Base-by-base conservation (phyloP, 2,329 filamentous ascomycete species). In the Sporothrix humicola region DNA sequence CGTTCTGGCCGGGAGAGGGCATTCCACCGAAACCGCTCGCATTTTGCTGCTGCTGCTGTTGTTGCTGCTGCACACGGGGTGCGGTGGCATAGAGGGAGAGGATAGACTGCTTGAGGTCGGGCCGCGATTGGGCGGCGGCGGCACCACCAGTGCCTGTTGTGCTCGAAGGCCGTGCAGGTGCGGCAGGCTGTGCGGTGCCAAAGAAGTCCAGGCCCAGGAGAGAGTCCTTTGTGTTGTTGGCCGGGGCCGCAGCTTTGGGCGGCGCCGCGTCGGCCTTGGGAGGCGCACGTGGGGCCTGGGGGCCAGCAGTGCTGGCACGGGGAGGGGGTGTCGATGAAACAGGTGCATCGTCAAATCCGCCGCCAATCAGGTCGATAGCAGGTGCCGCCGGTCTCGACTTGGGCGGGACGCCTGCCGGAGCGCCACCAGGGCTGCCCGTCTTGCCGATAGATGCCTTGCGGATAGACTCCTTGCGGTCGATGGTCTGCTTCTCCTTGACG, bases 101-200 rank as follows among this genome's bases (percentile, higher is more conserved):
- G 75, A 99, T 99, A 2, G 95, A 98, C 82, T 98, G 95, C 83
- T 99, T 99, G 74, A 99, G 85, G 80, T 99, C 96, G 2, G 95
- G 95, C 75, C 96, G 88, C 63, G 94, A 97, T 78, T 93, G 91
- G 13, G 87, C 87, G 20, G 85, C 85, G 31, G 87, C 81, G 5
- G 87, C 86, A n/a, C 48, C 42, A 13, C 87, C 87, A 13, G 90
- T 88, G 20, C 91, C 90, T 4, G 91, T 88, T 23, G 93, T 94
- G 83, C 93, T 97, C 6, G 93, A 89, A n/a, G 95, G 93, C 71
- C 94, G 89, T 71, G 91, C 90, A n/a, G 93, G 89, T 10, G 92
- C 86, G 50, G 91, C 85, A 56, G 91, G 85, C 46, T 89, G 83
- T 71, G 90, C 90, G 52, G 93, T 94, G 50, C 94, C 94, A 75